These are phyloP conservation scores for Saccharomyces hybrid DNA, from an alignment of 1,139 yeast species.

Conservation along the genomic window DNA sequence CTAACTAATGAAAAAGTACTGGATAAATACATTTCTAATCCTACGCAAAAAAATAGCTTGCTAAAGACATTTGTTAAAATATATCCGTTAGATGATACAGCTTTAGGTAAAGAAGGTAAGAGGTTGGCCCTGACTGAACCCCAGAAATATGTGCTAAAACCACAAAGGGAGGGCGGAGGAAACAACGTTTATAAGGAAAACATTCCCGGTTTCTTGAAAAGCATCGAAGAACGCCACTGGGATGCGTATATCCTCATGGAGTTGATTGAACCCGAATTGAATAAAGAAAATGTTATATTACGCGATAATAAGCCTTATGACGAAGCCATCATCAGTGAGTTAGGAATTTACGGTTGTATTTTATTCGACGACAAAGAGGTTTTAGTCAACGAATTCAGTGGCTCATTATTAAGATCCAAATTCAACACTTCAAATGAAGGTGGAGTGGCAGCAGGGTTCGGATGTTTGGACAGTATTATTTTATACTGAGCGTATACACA, in stretches of 20 bases:
- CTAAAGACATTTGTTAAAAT: slow-evolving; percentile 72
- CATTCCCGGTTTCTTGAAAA: slow-evolving; percentile 63
- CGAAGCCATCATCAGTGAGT: slow-evolving; percentile 76
- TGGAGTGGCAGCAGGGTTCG: slow-evolving; percentile 98
- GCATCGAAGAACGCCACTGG: slow-evolving; percentile 66
- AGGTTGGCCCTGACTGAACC: slow-evolving; percentile 63
- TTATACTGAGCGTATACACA: slow-evolving; percentile 13
- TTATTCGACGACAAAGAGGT: slow-evolving; percentile 61
- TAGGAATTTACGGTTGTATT: slow-evolving; percentile 83
- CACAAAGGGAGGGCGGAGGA: slow-evolving; percentile 96
- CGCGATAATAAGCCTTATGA: slow-evolving; percentile 53
- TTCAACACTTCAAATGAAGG: slow-evolving; percentile 87
- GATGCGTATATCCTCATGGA: slow-evolving; percentile 92
- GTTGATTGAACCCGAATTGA: slow-evolving; percentile 64
- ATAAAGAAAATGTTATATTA: slow-evolving; percentile 57
- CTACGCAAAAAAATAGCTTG: slow-evolving; percentile 32
- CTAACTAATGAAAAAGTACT: slow-evolving; percentile 52
- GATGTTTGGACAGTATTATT: slow-evolving; percentile 77
- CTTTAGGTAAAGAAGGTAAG: slow-evolving; percentile 56
- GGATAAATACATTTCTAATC: slow-evolving; percentile 37
- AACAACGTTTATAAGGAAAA: slow-evolving; percentile 81
- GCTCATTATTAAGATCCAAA: slow-evolving; percentile 84
- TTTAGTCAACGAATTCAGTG: slow-evolving; percentile 59
- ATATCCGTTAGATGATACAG: slow-evolving; percentile 72
- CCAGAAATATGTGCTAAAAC: slow-evolving; percentile 73